Evolutionary conservation across 176 grass and related monocot species (phyloP), one percentile per base, ranked within the genome.

Genomic region (Aegilops bicornis): DNA sequence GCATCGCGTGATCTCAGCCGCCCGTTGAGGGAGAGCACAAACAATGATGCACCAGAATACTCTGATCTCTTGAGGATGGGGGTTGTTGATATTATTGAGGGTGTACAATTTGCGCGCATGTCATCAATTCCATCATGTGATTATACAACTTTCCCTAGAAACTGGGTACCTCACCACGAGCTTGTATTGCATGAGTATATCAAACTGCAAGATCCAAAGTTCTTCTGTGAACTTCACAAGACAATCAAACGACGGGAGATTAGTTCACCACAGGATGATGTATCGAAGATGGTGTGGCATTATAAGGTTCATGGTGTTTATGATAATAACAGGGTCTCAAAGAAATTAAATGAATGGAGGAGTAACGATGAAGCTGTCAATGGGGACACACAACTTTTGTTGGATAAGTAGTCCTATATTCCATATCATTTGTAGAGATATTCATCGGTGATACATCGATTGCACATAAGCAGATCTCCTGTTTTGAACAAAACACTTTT

Each of bases 51-150:
- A 10, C 97, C 97, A 65, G 97, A 96, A 79, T 96, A 92, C 63
- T 98, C 97, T 71, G 97, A 98, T 91, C 92, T 98, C 80, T 86
- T 96, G 82, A 87, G 97, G 83, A 95, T 98, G 93, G 94, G 97
- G 40, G 86, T 96, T 58, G 90, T 96, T 76, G 97, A 98, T 98
- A 59, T 92, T 61, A 98, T 96, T 72, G 88, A 98, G 81, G 94
- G 97, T 69, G 87, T 98, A 22, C 94, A 98, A 60, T 98, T 96
- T 89, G 88, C 97, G 60, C 91, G 80, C 76, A 96, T 98, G 92
- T 89, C 93, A 80, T 76, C 73, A 24, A 92, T 98, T 85, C 97
- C 97, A 79, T 94, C 93, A 37, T 98, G 97, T 1, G 97, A 98
- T 78, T 98, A 98, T 82, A 96, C 90, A 45, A 89, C 94, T 90